phyloP scores from a whole-genome alignment of 768 basidiomycete genomes.

The Agrocybe praecox region DNA sequence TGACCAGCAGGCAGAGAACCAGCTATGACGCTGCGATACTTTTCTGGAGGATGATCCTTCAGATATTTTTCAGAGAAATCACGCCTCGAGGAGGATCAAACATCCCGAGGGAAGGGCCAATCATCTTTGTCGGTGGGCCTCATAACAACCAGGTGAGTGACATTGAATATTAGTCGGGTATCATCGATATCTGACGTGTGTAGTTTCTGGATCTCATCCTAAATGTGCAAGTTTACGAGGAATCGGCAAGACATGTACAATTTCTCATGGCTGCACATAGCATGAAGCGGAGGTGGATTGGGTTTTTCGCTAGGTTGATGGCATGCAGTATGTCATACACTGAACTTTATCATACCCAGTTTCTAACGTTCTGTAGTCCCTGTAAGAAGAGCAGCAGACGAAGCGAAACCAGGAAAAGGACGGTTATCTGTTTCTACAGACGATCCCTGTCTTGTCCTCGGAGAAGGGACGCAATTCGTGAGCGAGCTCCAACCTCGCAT shows the following conservation, averaged over 20 bases:
- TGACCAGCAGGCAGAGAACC: constrained; percentile 11
- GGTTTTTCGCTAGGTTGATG: constrained; percentile 81
- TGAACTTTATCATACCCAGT: constrained; percentile 2
- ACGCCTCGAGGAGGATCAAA: constrained; percentile 93
- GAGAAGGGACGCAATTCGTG: constrained; percentile 76
- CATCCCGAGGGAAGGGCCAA: constrained; percentile 86
- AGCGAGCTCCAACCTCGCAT: constrained; percentile 73
- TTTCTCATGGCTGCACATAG: constrained; percentile 91
- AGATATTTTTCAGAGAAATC: constrained; percentile 96
- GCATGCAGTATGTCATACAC: constrained; percentile 69
- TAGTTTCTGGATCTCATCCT: constrained; percentile 94
- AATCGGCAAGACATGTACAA: constrained; percentile 81
- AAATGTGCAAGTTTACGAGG: constrained; percentile 84
- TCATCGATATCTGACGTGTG: neutral
- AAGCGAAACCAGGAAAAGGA: constrained; percentile 76
- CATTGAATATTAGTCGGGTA: neutral
- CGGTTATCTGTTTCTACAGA: constrained; percentile 67
- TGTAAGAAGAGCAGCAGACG: constrained; percentile 89
- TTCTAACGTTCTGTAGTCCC: constrained; percentile 63
- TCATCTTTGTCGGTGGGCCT: constrained; percentile 92
- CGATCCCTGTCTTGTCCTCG: constrained; percentile 82
- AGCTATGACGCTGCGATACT: constrained; percentile 76
- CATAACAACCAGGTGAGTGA: constrained; percentile 82
- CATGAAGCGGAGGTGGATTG: constrained; percentile 78
- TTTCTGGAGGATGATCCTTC: constrained; percentile 85